A percentile compares a stretch with the other conserved stretches of the same genome.
These are phyloP conservation scores for Hypoxylon sp. DNA, from an alignment of 2,329 filamentous ascomycete species.

Conservation along the genomic window DNA sequence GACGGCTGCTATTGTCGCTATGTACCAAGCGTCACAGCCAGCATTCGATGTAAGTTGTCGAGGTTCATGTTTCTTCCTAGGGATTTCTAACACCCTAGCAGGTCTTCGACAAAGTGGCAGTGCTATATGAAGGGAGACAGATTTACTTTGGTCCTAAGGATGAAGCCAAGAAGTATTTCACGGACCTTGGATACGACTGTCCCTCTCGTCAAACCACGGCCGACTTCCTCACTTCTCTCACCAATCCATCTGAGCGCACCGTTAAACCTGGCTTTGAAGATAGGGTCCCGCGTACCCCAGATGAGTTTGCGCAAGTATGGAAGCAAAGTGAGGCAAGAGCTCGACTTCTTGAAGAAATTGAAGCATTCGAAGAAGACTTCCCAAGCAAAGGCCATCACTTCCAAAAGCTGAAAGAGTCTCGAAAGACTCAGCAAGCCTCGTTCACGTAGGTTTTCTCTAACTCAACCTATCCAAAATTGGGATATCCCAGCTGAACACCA, in stretches of 20 bases:
- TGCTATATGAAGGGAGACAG: slow-evolving; percentile 66
- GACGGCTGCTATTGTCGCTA: slow-evolving; percentile 55
- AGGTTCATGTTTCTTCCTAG: slow-evolving; percentile 53
- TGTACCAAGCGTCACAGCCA: slow-evolving; percentile 72
- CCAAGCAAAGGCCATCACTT: slow-evolving; percentile 16
- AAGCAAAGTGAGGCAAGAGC: slow-evolving; percentile 53
- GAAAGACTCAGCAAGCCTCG: slow-evolving; percentile 26
- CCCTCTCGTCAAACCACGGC: slow-evolving; percentile 72
- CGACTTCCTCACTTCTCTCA: slow-evolving; percentile 76
- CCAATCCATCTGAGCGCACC: slow-evolving; percentile 63
- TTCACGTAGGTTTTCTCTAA: slow-evolving; percentile 24
- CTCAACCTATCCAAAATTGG: no score
- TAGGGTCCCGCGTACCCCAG: slow-evolving; percentile 64
- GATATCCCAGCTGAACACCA: slow-evolving; percentile 55
- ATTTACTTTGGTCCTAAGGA: slow-evolving; percentile 69
- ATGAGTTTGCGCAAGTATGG: slow-evolving; percentile 68
- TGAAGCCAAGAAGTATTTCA: slow-evolving; percentile 69
- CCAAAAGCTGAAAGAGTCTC: slow-evolving; percentile 23
- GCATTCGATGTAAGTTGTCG: slow-evolving; percentile 27
- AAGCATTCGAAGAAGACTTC: slow-evolving; percentile 16
- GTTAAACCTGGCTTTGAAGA: slow-evolving; percentile 63
- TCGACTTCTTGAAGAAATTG: slow-evolving; percentile 12
- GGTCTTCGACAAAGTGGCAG: slow-evolving; percentile 64
- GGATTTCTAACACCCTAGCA: slow-evolving; percentile 38
- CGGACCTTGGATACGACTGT: slow-evolving; percentile 70